These are phyloP conservation scores for Heliocybe sulcata DNA, from an alignment of 1,284 basidiomycete species.

Conservation along the genomic window DNA sequence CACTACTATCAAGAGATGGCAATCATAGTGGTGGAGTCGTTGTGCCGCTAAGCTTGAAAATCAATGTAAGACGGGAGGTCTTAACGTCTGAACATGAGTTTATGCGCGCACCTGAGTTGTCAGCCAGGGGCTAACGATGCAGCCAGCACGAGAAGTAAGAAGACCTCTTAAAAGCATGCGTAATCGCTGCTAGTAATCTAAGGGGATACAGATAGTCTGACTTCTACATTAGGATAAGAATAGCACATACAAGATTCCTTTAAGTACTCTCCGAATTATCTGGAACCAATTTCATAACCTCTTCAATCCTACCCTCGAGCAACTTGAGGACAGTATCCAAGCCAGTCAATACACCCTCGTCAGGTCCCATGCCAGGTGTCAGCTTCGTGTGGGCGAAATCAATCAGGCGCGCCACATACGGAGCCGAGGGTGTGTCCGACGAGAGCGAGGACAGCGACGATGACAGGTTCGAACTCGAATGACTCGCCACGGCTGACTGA, in stretches of 20 bases:
- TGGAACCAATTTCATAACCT: constrained; percentile 17
- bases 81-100: too few relatives aligned
- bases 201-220: too few relatives aligned
- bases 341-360: constrained; percentile 71
- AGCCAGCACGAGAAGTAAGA: too few relatives aligned
- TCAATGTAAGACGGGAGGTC: too few relatives aligned
- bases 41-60: too few relatives aligned
- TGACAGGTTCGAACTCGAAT: not conserved
- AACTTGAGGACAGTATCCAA: constrained; percentile 56
- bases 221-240: too few relatives aligned
- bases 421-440: constrained; percentile 32
- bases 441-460: not conserved
- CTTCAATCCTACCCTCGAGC: constrained; percentile 44
- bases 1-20: too few relatives aligned
- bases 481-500: not conserved
- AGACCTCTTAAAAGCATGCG: too few relatives aligned
- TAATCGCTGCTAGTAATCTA: too few relatives aligned
- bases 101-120: too few relatives aligned
- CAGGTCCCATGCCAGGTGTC: constrained; percentile 68
- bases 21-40: too few relatives aligned
- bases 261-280: constrained; percentile 1
- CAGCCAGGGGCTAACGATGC: too few relatives aligned
- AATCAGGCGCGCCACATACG: constrained; percentile 73
- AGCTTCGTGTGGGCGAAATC: constrained; percentile 90
- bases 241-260: not conserved